Base-by-base conservation (phyloP, 306 rosid species). In the Quercus dentata region DNA sequence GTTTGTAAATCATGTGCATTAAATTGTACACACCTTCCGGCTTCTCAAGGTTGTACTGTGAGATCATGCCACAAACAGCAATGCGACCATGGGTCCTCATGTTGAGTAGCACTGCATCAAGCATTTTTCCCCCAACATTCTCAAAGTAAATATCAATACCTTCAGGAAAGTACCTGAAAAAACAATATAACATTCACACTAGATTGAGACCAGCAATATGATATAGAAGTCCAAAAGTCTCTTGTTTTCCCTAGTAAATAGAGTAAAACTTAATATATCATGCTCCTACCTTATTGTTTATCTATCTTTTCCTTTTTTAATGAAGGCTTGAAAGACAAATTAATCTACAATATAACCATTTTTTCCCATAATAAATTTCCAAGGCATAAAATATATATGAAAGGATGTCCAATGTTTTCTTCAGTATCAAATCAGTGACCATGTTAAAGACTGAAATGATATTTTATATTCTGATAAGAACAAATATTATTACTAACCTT, bases 41-140 rank as follows among this genome's bases (percentile, higher is more conserved):
- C 75, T 78, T 35, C 14, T 78, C 83, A 19, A 85, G 85, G 33
- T 81, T 81, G 88, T 81, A 85, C 79, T 84, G 87, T 11, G 88
- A 84, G 49, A 84, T 81, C 88, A 85, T 77, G 57, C 88, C 88
- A 62, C 88, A 81, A 20, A 44, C 62, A 25, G 88, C 80, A 4
- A 81, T 85, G 41, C 83, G 64, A 17, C 83, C 85, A 28, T 74
- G 20, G 4, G 5, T 4, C 27, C 68, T 85, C 88, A 85, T 81
- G 75, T 85, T 85, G 1, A 21, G 38, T 30, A 81, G 80, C 70
- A 85, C 88, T 9, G 88, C 85, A 77, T 85, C 88, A 5, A 85
- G 78, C 75, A 62, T 85, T 55, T 61, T 78, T 30, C 88, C 88
- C 54, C 88, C 88, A 58, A 81, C 85, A 81, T 82, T 71, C n/a